Conservation (phyloP, 2,329 filamentous ascomycete genomes). For the Aspergillus glaucus region DNA sequence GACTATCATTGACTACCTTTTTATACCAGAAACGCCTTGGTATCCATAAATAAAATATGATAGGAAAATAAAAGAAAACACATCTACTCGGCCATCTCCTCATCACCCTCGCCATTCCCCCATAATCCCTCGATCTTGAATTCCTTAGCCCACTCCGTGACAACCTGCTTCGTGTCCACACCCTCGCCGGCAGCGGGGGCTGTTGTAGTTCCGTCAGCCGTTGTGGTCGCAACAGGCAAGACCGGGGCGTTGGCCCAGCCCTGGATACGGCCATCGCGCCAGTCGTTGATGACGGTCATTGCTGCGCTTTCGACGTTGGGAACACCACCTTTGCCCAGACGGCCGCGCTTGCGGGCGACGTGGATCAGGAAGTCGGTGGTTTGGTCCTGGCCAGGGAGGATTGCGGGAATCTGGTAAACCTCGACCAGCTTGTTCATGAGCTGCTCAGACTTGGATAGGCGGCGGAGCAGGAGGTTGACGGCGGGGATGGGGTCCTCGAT, state of each 20-base stretch:
- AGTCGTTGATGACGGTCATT: slow-evolving; percentile 91
- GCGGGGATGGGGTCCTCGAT: slow-evolving; percentile 89
- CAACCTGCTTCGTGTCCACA: slow-evolving; percentile 74
- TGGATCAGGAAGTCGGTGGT: slow-evolving; percentile 91
- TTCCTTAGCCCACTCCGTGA: slow-evolving; percentile 87
- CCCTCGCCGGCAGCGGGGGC: slow-evolving; percentile 27
- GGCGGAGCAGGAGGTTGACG: slow-evolving; percentile 74
- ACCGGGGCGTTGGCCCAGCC: slow-evolving; percentile 79
- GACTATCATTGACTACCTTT: neutral
- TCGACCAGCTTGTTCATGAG: slow-evolving; percentile 73
- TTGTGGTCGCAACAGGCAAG: slow-evolving; percentile 45
- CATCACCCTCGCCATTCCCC: slow-evolving; percentile 55
- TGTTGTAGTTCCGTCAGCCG: slow-evolving; percentile 27
- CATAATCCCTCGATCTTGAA: slow-evolving; percentile 92
- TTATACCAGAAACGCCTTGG: slow-evolving; percentile 16
- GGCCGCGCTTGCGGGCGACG: slow-evolving; percentile 85
- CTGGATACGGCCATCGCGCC: slow-evolving; percentile 90
- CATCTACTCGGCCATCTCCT: slow-evolving; percentile 36
- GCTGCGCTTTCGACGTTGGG: slow-evolving; percentile 84
- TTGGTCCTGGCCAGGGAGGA: slow-evolving; percentile 64
- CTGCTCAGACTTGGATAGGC: slow-evolving; percentile 65
- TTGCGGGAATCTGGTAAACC: slow-evolving; percentile 76
- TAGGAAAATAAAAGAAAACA: slow-evolving; percentile 14
- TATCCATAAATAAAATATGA: slow-evolving; percentile 24
- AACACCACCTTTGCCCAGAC: slow-evolving; percentile 80